Percentiles rank a stretch among this genome's conserved stretches.
Conservation (phyloP, 768 basidiomycete genomes). For the Naganishia vishniacii region DNA sequence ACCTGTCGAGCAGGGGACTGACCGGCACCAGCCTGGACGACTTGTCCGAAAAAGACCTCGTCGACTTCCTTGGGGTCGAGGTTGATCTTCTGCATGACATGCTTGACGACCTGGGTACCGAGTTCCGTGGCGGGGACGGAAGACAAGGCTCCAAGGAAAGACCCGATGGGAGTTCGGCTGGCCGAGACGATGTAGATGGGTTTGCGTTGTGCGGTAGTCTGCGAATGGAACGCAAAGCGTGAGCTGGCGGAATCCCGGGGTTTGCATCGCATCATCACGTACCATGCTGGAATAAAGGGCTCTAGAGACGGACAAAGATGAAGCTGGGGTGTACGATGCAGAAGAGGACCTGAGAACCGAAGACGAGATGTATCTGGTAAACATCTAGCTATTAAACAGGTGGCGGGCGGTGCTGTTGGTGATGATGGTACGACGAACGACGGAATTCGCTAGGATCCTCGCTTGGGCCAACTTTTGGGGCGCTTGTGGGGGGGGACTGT, state of each 20-base stretch:
- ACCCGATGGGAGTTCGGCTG: conserved; percentile 87
- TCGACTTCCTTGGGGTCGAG: conserved; percentile 78
- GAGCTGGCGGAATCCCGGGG: background rate
- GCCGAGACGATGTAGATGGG: conserved; percentile 70
- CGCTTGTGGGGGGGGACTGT: conserved; percentile 7
- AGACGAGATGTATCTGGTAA: conserved; percentile 9
- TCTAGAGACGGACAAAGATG: conserved; percentile 1
- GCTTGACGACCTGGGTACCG: conserved; percentile 79
- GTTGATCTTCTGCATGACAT: conserved; percentile 72
- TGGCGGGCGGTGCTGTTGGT: background rate
- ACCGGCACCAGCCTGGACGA: conserved; percentile 93
- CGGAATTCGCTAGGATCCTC: background rate
- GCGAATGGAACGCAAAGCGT: background rate
- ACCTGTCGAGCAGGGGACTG: conserved; percentile 98
- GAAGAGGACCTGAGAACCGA: conserved; percentile 12
- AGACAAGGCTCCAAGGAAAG: conserved; percentile 84
- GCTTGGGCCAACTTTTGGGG: conserved; percentile 19
- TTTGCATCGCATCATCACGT: background rate
- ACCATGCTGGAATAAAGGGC: conserved; percentile 16
- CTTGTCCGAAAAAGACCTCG: conserved; percentile 95
- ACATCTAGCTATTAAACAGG: background rate
- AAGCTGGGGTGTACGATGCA: conserved; percentile 11
- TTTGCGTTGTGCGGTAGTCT: conserved; percentile 23
- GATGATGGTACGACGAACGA: background rate
- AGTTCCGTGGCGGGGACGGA: conserved; percentile 84